These are phyloP conservation scores for Protomyces lactucae-debilis DNA, from an alignment of 1,139 yeast genomes.

Conservation along the genomic window DNA sequence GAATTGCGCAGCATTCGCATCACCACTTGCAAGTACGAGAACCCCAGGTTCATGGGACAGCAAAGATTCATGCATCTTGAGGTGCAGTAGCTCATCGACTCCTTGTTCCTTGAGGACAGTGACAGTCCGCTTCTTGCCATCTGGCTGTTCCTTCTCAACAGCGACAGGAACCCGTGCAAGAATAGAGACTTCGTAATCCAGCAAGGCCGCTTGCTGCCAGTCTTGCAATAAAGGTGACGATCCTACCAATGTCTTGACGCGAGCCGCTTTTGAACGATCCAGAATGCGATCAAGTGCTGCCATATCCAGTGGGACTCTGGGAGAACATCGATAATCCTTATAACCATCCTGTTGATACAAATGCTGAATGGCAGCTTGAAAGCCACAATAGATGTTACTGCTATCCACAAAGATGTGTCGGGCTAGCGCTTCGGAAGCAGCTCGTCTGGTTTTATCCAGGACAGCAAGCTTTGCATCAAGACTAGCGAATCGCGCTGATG, in stretches of 20 bases:
- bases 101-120: constrained; percentile 24
- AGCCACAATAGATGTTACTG: constrained; percentile 24
- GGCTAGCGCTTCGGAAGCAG: not conserved
- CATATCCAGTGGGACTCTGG: constrained; percentile 15
- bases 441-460: not conserved
- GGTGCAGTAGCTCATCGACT: constrained; percentile 28
- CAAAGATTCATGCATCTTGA: constrained; percentile 28
- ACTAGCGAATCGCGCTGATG: not conserved
- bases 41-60: constrained; percentile 5
- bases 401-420: constrained; percentile 26
- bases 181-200: constrained; percentile 17
- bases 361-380: not conserved
- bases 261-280: constrained; percentile 3
- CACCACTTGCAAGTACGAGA: constrained; percentile 28
- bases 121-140: not conserved
- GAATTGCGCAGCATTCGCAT: constrained; percentile 27
- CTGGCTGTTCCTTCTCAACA: not conserved
- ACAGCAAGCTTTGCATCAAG: not conserved
- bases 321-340: not conserved
- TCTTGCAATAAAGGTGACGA: constrained; percentile 22
- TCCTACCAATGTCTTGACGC: constrained; percentile 21
- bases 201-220: constrained; percentile 2
- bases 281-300: constrained; percentile 20
- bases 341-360: not conserved
- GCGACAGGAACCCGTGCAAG: constrained; percentile 13